Base-by-base conservation (phyloP, 2,329 filamentous ascomycete species). In the Fusarium sp. region DNA sequence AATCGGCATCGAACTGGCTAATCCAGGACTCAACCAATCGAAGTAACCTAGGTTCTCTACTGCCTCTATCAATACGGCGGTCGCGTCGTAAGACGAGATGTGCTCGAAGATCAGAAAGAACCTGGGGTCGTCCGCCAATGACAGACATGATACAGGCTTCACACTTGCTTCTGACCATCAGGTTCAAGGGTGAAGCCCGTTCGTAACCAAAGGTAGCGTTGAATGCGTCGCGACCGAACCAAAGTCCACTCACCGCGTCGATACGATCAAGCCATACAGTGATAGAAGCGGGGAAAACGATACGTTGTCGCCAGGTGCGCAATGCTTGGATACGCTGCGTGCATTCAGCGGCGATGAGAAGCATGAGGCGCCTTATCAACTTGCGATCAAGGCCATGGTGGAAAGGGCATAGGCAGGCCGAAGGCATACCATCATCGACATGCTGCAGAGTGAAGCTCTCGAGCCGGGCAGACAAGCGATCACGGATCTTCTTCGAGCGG, bases 141-240 rank as follows among this genome's bases (percentile, higher is more conserved):
- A 78, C 77, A 3, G 83, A 79, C 14, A 88, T 73, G 28, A 86
- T 82, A 63, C 86, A 89, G 3, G 84, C 86, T 68, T 86, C 82
- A 64, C 86, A 89, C 3, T 58, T 75, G 8, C 73, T 77, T 30
- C 64, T 56, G 6, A 83, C 74, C 13, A 63, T 48, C 8, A 63
- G 70, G 35, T 78, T 70, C 24, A 24, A 40, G 22, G 66, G 72
- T 65, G 68, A 28, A 52, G 48, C 51, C 1, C 53, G 55, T 5
- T 78, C 71, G n/a, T 79, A 75, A 1, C 76, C 74, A 63, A 79
- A 83, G 5, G 76, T 64, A 14, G 71, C 41, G 19, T 69, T 62
- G 60, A 83, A 84, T 4, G 79, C 67, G 1, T 71, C 51, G 1
- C 74, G 68, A 2, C 74, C 68, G 17, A 83, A 77, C 80, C 82